Percentiles rank a stretch among this genome's conserved stretches.
Conservation (phyloP, 108 stramenopile genomes). For the Tribonema minus region DNA sequence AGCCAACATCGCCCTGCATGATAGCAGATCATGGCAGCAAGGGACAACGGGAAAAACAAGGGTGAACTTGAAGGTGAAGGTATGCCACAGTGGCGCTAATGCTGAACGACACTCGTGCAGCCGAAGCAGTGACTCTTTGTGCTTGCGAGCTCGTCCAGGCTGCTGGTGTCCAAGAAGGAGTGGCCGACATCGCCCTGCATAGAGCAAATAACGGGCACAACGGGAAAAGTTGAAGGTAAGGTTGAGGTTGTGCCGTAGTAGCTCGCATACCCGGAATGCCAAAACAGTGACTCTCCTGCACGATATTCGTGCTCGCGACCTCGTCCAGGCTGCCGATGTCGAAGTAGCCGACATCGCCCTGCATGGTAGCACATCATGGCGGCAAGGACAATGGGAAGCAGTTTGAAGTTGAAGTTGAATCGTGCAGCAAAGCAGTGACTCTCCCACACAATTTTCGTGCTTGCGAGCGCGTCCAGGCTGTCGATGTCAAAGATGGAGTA, state of each 20-base stretch:
- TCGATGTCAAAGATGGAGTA: constrained; percentile 81
- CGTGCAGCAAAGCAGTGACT: constrained; percentile 98
- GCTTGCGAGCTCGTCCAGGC: constrained; percentile 67
- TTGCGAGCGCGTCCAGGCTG: constrained; percentile 68
- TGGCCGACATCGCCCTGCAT: constrained; percentile 2
- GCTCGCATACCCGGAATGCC: constrained; percentile 62
- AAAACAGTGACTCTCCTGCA: constrained; percentile 91
- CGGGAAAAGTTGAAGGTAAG: too few species aligned
- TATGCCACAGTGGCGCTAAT: constrained; percentile 30
- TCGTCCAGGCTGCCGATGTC: constrained; percentile 78
- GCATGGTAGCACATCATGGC: background rate
- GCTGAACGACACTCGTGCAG: constrained; percentile 78
- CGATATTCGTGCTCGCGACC: constrained; percentile 60
- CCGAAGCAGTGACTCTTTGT: constrained; percentile 89
- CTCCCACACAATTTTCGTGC: constrained; percentile 67
- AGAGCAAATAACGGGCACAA: too few species aligned
- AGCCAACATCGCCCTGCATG: background rate
- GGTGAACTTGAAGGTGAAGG: too few species aligned
- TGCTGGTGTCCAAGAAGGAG: constrained; percentile 79
- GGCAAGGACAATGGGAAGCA: too few species aligned
- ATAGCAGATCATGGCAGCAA: too few species aligned
- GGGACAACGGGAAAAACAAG: too few species aligned
- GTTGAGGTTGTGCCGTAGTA: constrained; percentile 17
- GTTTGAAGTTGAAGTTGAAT: too few species aligned
- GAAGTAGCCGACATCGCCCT: constrained; percentile 49